phyloP scores from a whole-genome alignment of 495 filamentous ascomycete species.

The Penicillium coprophilum region DNA sequence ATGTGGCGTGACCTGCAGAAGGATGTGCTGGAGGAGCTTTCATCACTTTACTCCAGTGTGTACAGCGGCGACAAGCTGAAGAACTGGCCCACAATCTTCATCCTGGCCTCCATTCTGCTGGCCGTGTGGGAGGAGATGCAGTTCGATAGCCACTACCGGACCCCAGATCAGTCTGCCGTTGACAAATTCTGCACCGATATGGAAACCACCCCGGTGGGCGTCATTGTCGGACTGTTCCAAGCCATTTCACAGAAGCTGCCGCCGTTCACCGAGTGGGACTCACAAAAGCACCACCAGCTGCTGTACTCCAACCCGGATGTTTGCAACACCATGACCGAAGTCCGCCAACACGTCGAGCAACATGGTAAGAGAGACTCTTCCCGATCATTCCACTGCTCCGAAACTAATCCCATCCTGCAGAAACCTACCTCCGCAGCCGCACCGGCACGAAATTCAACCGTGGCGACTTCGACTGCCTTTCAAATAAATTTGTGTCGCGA shows the following conservation, averaged over 20 bases:
- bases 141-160: slow-evolving; percentile 91
- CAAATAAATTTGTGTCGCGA: slow-evolving; percentile 91
- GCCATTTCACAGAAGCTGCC: slow-evolving; percentile 94
- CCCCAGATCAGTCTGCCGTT: slow-evolving; percentile 75
- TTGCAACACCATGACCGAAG: slow-evolving; percentile 92
- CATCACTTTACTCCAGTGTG: slow-evolving; percentile 82
- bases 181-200: slow-evolving; percentile 93
- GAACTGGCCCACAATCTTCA: slow-evolving; percentile 97
- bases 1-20: slow-evolving; percentile 97
- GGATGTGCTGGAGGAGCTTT: slow-evolving; percentile 89
- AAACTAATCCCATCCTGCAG: slow-evolving; percentile 42
- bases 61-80: slow-evolving; percentile 92
- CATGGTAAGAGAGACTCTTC: slow-evolving; percentile 64
- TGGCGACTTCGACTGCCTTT: slow-evolving; percentile 86
- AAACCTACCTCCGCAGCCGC: slow-evolving; percentile 59
- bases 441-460: slow-evolving; percentile 74
- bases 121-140: slow-evolving; percentile 97
- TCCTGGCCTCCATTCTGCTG: slow-evolving; percentile 83
- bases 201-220: slow-evolving; percentile 89
- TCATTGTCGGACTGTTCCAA: slow-evolving; percentile 91
- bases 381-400: neutral
- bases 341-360: slow-evolving; percentile 81
- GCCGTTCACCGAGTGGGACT: slow-evolving; percentile 87
- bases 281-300: slow-evolving; percentile 78
- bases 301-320: slow-evolving; percentile 85